A percentile compares a stretch with the other conserved stretches of the same genome.
Conservation (phyloP, 164 flowering plant genomes). For the Nelumbo lutea region DNA sequence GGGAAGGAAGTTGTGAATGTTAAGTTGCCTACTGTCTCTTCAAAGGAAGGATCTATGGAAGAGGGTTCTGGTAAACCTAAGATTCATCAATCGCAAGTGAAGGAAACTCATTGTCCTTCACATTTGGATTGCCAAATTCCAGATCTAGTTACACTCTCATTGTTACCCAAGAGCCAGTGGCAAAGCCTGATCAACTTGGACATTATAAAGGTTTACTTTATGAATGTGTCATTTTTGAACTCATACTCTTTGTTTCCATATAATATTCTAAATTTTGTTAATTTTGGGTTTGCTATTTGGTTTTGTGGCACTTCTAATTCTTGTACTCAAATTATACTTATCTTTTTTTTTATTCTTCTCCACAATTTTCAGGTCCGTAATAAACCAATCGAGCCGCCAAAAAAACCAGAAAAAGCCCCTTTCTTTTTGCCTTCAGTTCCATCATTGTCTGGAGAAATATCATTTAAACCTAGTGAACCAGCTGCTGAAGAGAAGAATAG, state of each 20-base stretch:
- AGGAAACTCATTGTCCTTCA: slow-evolving; percentile 12
- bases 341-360: not conserved
- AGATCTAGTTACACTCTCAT: slow-evolving; percentile 87
- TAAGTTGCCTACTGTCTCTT: slow-evolving; percentile 65
- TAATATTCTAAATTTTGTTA: not conserved
- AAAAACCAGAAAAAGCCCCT: slow-evolving; percentile 90
- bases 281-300: not conserved
- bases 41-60: slow-evolving; percentile 34
- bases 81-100: slow-evolving; percentile 10
- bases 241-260: not conserved
- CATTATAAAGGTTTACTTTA: slow-evolving; percentile 62
- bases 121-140: slow-evolving; percentile 51
- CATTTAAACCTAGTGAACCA: slow-evolving; percentile 50
- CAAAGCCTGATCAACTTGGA: slow-evolving; percentile 88
- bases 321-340: not conserved
- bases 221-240: not conserved
- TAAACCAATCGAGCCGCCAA: slow-evolving; percentile 94
- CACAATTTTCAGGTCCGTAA: slow-evolving; percentile 60
- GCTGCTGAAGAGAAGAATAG: slow-evolving; percentile 27
- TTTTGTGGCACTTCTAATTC: not conserved
- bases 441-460: slow-evolving; percentile 75
- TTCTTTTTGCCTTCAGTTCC: slow-evolving; percentile 94
- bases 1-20: slow-evolving; percentile 68
- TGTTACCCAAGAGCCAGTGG: slow-evolving; percentile 97
- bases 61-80: slow-evolving; percentile 23